phyloP scores from a whole-genome alignment of 148 eudicot genomes.

The Rheum nobile region DNA sequence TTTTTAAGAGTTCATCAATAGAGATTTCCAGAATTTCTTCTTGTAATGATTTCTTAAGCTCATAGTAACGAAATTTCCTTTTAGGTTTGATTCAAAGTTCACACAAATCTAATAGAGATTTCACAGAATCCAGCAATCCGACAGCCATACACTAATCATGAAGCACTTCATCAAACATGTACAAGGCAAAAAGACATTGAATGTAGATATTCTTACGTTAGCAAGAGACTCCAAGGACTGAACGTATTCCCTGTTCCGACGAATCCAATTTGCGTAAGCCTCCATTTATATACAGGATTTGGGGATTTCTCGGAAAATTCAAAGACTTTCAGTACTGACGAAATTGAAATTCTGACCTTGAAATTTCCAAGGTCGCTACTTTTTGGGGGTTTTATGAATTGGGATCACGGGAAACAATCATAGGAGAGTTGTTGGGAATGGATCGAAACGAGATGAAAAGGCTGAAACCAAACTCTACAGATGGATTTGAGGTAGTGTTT shows the following conservation, averaged over 20 bases:
- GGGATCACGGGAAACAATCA: background rate
- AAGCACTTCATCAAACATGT: background rate
- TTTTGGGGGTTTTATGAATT: background rate
- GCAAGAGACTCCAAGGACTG: conserved; percentile 81
- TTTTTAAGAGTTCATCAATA: background rate
- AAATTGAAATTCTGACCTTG: background rate
- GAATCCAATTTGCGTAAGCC: conserved; percentile 88
- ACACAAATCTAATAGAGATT: background rate
- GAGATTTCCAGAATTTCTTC: background rate
- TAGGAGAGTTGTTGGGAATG: background rate
- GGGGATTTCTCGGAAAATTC: background rate
- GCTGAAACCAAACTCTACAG: background rate
- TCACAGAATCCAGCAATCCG: background rate
- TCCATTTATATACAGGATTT: conserved; percentile 34
- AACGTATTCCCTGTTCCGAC: conserved; percentile 76
- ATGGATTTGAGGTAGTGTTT: conserved; percentile 3
- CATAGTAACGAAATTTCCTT: background rate
- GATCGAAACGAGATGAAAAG: background rate
- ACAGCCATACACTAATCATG: background rate
- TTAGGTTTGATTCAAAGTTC: background rate
- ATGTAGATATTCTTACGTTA: conserved; percentile 42
- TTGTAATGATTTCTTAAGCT: background rate
- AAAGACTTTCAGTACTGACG: background rate
- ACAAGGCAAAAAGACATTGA: background rate
- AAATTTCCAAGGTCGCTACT: background rate